Evolutionary conservation across 345 rosid species (phyloP), one percentile per base, ranked within the genome.

Genomic region (Angophora floribunda): DNA sequence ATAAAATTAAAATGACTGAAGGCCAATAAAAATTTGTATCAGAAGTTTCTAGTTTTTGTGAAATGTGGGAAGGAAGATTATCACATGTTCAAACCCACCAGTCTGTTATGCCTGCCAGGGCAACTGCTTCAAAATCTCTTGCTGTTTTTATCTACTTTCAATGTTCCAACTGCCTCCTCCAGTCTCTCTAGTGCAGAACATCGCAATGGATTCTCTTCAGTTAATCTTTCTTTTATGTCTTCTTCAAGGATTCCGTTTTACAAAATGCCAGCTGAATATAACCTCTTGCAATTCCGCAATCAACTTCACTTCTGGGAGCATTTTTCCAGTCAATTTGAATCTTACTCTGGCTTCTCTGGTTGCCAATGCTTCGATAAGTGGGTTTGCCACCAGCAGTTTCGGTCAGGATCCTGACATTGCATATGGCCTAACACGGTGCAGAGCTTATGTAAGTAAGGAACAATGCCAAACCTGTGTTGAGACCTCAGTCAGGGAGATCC

Each of bases 371-470:
- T 89, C 92, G 21, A 13, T 24, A 52, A 86, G 86, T 5, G 89
- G 91, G 51, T 89, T 90, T 14, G 88, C n/a, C 84, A 87, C 8
- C 41, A 87, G 82, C 59, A 63, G 36, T 10, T 51, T 61, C 1
- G 91, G 92, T 49, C 88, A 89, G 87, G 86, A 55, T 52, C 49
- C 45, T 5, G 6, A 88, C 70, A 41, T 41, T 2, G 91, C 87
- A 49, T 90, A 87, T 85, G 92, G 91, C 6, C 89, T 93, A 21
- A 55, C 89, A 51, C 92, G 78, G 78, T 90, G 93, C 88, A 87
- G 89, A 87, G 89, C 87, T 47, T 88, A 89, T 52, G 36, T 78
- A 44, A 89, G 92, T 13, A 24, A 45, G 26, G 86, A 52, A n/a
- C 90, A 53, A 9, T 93, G 94, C 86, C 90, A 88, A 89, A 32